These are phyloP conservation scores for Yamadazyma sp. DNA, from an alignment of 1,139 yeast species.

Conservation along the genomic window DNA sequence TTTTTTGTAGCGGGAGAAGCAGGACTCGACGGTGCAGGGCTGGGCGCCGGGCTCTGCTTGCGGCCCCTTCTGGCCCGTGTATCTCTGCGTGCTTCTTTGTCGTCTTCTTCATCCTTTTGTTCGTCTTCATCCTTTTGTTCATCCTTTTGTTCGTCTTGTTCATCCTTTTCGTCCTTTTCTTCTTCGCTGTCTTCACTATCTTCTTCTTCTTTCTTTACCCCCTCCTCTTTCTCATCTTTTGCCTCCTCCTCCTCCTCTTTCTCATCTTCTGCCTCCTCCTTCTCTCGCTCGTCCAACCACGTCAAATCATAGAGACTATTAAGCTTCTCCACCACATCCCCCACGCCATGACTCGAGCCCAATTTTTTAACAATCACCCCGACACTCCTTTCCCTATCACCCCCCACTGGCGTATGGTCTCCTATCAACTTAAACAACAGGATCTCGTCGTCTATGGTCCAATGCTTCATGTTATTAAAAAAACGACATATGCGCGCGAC, in stretches of 20 bases:
- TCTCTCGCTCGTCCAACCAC: constrained; percentile 51
- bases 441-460: constrained; percentile 70
- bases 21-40: constrained; percentile 1
- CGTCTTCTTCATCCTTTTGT: too few relatives aligned
- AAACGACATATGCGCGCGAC: neutral
- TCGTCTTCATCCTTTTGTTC: constrained; percentile 3
- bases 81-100: too few relatives aligned
- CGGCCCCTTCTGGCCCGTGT: too few relatives aligned
- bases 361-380: constrained; percentile 52
- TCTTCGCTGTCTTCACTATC: constrained; percentile 8
- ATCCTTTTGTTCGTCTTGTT: constrained; percentile 7
- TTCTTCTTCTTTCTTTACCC: constrained; percentile 6
- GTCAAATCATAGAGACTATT: constrained; percentile 16
- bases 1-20: constrained; percentile 7
- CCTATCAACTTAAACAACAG: constrained; percentile 64
- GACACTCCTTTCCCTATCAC: constrained; percentile 60
- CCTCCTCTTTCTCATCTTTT: constrained; percentile 10
- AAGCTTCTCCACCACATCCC: constrained; percentile 62
- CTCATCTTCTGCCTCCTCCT: constrained; percentile 35
- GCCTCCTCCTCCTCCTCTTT: constrained; percentile 19
- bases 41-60: neutral
- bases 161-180: constrained; percentile 9
- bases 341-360: constrained; percentile 24
- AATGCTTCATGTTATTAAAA: constrained; percentile 20
- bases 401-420: constrained; percentile 66